Percentiles rank a stretch among this genome's conserved stretches.
These are phyloP conservation scores for Sonneratia alba DNA, from an alignment of 345 rosid genomes.

Conservation along the genomic window DNA sequence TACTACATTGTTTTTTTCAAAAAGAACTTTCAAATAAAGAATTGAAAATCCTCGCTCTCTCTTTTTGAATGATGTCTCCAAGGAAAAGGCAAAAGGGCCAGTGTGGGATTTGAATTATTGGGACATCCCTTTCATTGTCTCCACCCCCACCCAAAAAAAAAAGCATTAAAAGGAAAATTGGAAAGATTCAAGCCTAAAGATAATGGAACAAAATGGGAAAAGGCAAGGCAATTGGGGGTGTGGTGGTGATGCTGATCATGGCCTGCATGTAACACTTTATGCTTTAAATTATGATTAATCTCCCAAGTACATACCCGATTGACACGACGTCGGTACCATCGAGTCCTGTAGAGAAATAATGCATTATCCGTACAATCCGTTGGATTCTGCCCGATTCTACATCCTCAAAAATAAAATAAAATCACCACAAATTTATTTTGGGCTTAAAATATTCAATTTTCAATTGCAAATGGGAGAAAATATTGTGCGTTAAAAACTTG, in stretches of 20 bases:
- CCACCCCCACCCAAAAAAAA: not conserved
- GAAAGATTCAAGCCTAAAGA: not conserved
- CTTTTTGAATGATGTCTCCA: slow-evolving; percentile 9
- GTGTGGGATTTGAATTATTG: slow-evolving; percentile 2
- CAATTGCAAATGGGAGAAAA: too few relatives aligned
- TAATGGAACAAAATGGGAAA: not conserved
- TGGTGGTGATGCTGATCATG: not conserved
- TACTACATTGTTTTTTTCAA: slow-evolving; percentile 1
- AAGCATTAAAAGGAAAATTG: not conserved
- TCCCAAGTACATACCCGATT: not conserved
- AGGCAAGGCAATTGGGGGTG: not conserved
- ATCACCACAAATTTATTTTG: too few relatives aligned
- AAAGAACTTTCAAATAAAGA: not conserved
- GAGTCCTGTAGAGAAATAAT: too few relatives aligned
- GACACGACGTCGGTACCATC: not conserved
- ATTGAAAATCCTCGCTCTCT: slow-evolving; percentile 1
- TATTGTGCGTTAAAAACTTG: too few relatives aligned
- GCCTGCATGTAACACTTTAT: not conserved
- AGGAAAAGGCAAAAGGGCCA: slow-evolving; percentile 6
- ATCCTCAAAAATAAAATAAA: too few relatives aligned
- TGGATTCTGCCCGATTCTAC: too few relatives aligned
- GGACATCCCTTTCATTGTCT: not conserved
- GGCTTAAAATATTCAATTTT: too few relatives aligned
- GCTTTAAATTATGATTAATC: not conserved
- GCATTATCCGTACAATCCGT: too few relatives aligned